Base-by-base conservation (phyloP, 2,329 filamentous ascomycete species). In the Hysterium pulicare region DNA sequence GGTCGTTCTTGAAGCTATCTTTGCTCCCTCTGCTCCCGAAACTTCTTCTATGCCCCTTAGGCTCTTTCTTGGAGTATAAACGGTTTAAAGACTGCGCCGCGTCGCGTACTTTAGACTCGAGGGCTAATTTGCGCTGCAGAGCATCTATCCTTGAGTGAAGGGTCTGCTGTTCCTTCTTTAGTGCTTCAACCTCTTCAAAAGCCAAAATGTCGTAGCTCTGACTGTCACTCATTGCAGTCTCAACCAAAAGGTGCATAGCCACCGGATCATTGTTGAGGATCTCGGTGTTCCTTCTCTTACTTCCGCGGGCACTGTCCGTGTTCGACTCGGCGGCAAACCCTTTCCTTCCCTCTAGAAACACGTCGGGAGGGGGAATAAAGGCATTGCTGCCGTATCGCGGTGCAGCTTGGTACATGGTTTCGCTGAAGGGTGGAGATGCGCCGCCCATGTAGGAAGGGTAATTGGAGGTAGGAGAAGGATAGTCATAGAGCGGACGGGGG, bases 71-170 rank as follows among this genome's bases (percentile, higher is more conserved):
- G 7, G 80, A 80, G 61, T 94, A 89, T 22, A 98, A 74, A 55
- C 86, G 84, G 45, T 84, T 84, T 68, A 98, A 83, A 31, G 90
- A 95, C 50, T 85, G 80, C 9, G 93, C 89, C 1, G 93, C 93
- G 75, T 97, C 91, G 55, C 90, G 86, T 57, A 96, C 89, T 71
- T 97, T 98, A 41, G 83, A 86, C 66, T 98, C 93, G 34, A 97
- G 82, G 23, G 84, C 83, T 28, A 98, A 76, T 67, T 91, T 95
- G 46, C 88, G 81, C 52, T 84, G 82, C 16, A 88, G 83, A 28
- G 87, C 84, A 48, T 91, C 87, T 52, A 95, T 83, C n/a, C 88
- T 84, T 59, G 83, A 80, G 20, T 78, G 76, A 38, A 97, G 69
- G 26, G 81, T 74, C 45, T 82, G 79, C 49, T 84, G 80, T 71